These are phyloP conservation scores for Rhododendron vialii DNA, from an alignment of 148 eudicot genomes.

Conservation along the genomic window DNA sequence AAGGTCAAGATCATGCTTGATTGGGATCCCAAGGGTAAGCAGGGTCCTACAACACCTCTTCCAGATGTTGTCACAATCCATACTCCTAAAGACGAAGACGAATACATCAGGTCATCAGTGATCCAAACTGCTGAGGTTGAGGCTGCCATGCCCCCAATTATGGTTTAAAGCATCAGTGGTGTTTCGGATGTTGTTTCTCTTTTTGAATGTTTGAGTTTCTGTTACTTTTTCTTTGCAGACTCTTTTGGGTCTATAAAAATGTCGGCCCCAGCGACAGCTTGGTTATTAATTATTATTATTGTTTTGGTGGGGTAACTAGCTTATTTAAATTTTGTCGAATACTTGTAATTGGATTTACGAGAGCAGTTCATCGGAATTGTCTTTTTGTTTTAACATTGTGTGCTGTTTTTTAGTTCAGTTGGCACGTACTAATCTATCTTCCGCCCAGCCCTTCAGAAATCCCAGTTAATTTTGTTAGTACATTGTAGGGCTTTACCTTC, in stretches of 20 bases:
- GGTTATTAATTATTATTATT: too few relatives aligned
- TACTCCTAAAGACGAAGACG: slow-evolving; percentile 68
- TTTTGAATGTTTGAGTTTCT: background rate
- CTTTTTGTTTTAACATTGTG: background rate
- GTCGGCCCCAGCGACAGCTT: background rate
- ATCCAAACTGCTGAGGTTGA: slow-evolving; percentile 31
- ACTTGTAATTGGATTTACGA: background rate
- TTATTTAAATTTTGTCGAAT: background rate
- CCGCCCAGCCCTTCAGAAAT: slow-evolving; percentile 72
- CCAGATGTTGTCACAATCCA: slow-evolving; percentile 70
- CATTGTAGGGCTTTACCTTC: too few relatives aligned
- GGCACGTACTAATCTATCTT: slow-evolving; percentile 16
- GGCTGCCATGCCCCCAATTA: slow-evolving; percentile 14
- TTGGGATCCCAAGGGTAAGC: slow-evolving; percentile 78
- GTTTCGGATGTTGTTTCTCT: background rate
- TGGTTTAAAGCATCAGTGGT: slow-evolving; percentile 12
- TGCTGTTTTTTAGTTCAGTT: background rate
- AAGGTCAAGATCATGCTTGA: slow-evolving; percentile 83
- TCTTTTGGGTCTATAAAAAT: background rate
- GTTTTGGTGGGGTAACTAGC: too few relatives aligned
- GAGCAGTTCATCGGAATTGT: background rate
- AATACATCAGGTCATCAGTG: slow-evolving; percentile 15
- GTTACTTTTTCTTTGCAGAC: background rate
- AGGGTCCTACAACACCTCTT: slow-evolving; percentile 62
- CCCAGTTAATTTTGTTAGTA: slow-evolving; percentile 29